These are phyloP conservation scores for Garcileccinum viscosum DNA, from an alignment of 1,284 basidiomycete genomes.

Conservation along the genomic window DNA sequence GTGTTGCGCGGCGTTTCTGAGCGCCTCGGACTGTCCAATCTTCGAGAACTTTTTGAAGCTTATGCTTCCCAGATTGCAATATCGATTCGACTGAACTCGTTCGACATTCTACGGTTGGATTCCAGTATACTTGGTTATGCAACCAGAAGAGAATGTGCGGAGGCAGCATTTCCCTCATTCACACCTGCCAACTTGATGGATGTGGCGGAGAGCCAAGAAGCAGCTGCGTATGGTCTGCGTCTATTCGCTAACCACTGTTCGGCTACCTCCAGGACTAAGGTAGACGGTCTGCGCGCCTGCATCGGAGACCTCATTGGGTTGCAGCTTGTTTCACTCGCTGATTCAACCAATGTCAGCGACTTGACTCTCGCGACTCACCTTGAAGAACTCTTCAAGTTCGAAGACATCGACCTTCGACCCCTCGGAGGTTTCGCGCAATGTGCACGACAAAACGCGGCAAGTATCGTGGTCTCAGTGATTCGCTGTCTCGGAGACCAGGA, in stretches of 20 bases:
- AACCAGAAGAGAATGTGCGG: constrained; percentile 64
- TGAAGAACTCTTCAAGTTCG: constrained; percentile 44
- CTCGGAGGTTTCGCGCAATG: constrained; percentile 45
- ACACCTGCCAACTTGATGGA: constrained; percentile 65
- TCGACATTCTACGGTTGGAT: constrained; percentile 71
- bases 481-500: constrained; percentile 69
- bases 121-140: constrained; percentile 75
- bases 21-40: constrained; percentile 70
- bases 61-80: constrained; percentile 82
- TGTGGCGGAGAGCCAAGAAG: constrained; percentile 34
- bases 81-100: constrained; percentile 57
- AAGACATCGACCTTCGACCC: constrained; percentile 39
- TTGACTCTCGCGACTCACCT: constrained; percentile 35
- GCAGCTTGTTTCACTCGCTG: constrained; percentile 57
- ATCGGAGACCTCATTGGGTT: constrained; percentile 77
- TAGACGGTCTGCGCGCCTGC: constrained; percentile 66
- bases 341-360: constrained; percentile 33
- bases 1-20: constrained; percentile 69
- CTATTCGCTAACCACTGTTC: constrained; percentile 71
- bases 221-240: constrained; percentile 46
- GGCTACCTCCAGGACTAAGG: constrained; percentile 55
- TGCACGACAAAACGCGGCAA: constrained; percentile 56
- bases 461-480: constrained; percentile 62
- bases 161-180: constrained; percentile 66
- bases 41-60: constrained; percentile 76